These are phyloP conservation scores for Pseudozyma hubeiensis DNA, from an alignment of 1,284 basidiomycete species.

Conservation along the genomic window DNA sequence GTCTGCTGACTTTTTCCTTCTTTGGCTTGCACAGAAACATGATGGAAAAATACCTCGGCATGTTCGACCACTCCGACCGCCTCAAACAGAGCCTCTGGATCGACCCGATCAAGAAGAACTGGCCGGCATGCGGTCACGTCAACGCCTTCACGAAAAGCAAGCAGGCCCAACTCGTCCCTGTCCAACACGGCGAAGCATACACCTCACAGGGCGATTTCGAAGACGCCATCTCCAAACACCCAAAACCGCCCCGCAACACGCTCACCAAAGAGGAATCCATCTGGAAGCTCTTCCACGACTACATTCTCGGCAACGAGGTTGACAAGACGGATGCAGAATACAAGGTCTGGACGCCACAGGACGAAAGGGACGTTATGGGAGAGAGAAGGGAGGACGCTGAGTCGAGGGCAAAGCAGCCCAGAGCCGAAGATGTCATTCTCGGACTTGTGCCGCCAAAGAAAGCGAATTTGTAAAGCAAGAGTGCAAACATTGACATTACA, in stretches of 20 bases:
- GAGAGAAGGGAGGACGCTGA: constrained; percentile 28
- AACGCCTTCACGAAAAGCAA: constrained; percentile 46
- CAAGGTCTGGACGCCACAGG: constrained; percentile 38
- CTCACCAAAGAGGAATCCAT: constrained; percentile 54
- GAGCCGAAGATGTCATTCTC: constrained; percentile 29
- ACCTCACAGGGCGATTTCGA: constrained; percentile 27
- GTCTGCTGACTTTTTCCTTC: background rate
- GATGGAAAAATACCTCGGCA: constrained; percentile 54
- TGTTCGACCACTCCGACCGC: constrained; percentile 48
- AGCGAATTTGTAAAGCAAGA: constrained; percentile 20
- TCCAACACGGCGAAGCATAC: constrained; percentile 53
- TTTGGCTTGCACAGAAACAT: constrained; percentile 31
- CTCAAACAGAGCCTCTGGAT: constrained; percentile 57
- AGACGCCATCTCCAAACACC: constrained; percentile 24
- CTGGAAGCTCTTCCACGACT: constrained; percentile 54
- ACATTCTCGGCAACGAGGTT: constrained; percentile 39
- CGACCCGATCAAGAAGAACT: constrained; percentile 46
- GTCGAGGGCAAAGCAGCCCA: constrained; percentile 17
- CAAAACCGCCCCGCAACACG: constrained; percentile 22
- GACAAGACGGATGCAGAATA: constrained; percentile 35
- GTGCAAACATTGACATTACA: background rate
- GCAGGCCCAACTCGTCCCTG: constrained; percentile 24
- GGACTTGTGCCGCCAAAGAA: constrained; percentile 24
- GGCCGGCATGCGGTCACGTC: constrained; percentile 53
- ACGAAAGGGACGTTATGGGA: constrained; percentile 37